phyloP scores from a whole-genome alignment of 2,329 filamentous ascomycete genomes.

The Fusarium chuoi region DNA sequence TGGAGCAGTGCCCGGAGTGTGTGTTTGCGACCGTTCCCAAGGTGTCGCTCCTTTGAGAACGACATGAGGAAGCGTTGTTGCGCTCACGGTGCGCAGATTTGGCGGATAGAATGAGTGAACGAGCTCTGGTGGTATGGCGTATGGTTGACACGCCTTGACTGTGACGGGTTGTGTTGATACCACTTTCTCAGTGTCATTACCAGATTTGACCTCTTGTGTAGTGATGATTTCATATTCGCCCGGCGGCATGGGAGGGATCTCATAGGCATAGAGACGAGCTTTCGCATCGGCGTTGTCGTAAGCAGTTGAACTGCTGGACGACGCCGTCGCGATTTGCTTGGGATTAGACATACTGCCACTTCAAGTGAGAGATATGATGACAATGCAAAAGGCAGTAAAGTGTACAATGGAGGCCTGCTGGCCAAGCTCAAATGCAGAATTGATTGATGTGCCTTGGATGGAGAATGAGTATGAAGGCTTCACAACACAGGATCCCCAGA shows the following conservation, averaged over 20 bases:
- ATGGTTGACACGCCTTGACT: background rate
- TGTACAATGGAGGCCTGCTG: background rate
- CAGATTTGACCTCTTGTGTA: background rate
- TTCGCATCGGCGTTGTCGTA: background rate
- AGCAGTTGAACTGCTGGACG: background rate
- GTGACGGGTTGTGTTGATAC: background rate
- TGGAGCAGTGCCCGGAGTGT: background rate
- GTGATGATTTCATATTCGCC: background rate
- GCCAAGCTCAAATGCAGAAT: background rate
- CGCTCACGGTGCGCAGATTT: background rate
- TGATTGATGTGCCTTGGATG: background rate
- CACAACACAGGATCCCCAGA: background rate
- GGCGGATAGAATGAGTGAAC: background rate
- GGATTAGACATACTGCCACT: background rate
- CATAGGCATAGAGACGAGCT: background rate
- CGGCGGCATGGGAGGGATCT: background rate
- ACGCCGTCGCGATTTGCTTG: background rate
- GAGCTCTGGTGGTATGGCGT: background rate
- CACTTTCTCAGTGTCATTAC: background rate
- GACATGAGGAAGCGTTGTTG: background rate
- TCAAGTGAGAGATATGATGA: background rate
- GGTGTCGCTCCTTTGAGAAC: background rate
- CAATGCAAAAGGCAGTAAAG: rapidly evolving
- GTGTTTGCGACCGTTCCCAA: background rate
- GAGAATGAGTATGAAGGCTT: background rate